Conservation (phyloP, 2,329 filamentous ascomycete species). For the Fusarium palustre region DNA sequence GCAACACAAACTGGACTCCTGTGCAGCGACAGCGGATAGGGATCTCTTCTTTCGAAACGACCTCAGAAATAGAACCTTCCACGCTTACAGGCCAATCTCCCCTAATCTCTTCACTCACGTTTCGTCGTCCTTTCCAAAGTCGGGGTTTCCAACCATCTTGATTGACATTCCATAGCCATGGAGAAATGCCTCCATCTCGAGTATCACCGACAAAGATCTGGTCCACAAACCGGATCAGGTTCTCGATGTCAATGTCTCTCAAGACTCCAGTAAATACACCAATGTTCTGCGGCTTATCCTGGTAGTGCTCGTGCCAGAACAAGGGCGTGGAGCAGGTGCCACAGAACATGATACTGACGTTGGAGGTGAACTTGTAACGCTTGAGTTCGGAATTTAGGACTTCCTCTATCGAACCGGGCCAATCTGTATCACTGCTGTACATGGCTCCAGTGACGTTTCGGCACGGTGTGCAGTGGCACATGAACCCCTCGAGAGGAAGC, state of each 20-base stretch:
- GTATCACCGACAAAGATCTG: conserved; percentile 64
- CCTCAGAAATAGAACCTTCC: conserved; percentile 23
- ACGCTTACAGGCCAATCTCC: conserved; percentile 47
- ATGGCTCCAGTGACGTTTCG: conserved; percentile 59
- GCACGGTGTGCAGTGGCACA: conserved; percentile 65
- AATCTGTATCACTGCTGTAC: conserved; percentile 47
- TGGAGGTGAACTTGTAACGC: conserved; percentile 53
- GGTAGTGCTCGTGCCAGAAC: conserved; percentile 53
- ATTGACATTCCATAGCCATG: conserved; percentile 58
- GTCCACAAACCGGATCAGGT: conserved; percentile 50
- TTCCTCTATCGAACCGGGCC: conserved; percentile 37
- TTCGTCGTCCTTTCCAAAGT: conserved; percentile 45
- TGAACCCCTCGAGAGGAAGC: conserved; percentile 56
- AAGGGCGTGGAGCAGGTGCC: conserved; percentile 57
- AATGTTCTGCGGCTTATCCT: conserved; percentile 17
- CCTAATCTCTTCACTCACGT: conserved; percentile 47
- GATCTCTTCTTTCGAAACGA: conserved; percentile 41
- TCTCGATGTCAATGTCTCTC: conserved; percentile 42
- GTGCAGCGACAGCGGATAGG: conserved; percentile 60
- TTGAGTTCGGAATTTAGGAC: conserved; percentile 47
- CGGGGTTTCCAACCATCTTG: conserved; percentile 42
- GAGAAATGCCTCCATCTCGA: conserved; percentile 62
- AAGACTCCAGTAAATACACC: conserved; percentile 56
- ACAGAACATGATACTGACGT: conserved; percentile 56
- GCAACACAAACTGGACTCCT: conserved; percentile 58